These are phyloP conservation scores for Coemansia sp. DNA, from an alignment of 192 early-diverging fungal genomes.

Conservation along the genomic window DNA sequence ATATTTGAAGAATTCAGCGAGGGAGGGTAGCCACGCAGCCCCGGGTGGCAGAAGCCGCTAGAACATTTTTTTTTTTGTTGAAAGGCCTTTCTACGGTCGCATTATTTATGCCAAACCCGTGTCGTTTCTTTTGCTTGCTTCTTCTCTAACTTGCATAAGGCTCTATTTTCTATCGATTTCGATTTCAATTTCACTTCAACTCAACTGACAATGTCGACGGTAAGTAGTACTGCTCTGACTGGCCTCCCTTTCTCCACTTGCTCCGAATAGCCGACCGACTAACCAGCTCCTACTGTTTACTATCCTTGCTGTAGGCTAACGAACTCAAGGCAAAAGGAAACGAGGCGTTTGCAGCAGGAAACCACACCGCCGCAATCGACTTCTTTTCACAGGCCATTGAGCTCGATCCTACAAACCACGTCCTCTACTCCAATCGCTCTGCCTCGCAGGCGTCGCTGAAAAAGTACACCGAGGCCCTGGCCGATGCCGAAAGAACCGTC, in stretches of 20 bases:
- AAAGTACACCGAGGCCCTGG: constrained; percentile 73
- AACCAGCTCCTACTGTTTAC: background rate
- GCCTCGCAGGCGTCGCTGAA: constrained; percentile 78
- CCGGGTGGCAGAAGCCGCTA: background rate
- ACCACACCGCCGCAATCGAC: constrained; percentile 75
- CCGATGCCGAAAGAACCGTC: constrained; percentile 85
- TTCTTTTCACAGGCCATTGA: constrained; percentile 83
- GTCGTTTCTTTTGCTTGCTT: background rate
- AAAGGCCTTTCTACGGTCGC: background rate
- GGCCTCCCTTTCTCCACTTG: background rate
- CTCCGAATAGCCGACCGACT: background rate
- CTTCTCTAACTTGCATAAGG: background rate
- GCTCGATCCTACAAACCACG: constrained; percentile 85
- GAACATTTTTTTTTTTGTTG: background rate
- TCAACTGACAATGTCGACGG: constrained; percentile 1
- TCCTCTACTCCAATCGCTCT: constrained; percentile 92
- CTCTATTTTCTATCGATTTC: background rate
- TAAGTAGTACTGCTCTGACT: background rate
- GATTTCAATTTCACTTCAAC: background rate
- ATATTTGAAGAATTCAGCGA: background rate
- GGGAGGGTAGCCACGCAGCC: background rate
- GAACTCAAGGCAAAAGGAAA: constrained; percentile 80
- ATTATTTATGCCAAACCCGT: background rate
- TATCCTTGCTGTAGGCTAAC: constrained; percentile 53
- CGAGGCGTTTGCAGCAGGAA: constrained; percentile 78